phyloP scores from a whole-genome alignment of 345 rosid species.

The Salix arbutifolia region DNA sequence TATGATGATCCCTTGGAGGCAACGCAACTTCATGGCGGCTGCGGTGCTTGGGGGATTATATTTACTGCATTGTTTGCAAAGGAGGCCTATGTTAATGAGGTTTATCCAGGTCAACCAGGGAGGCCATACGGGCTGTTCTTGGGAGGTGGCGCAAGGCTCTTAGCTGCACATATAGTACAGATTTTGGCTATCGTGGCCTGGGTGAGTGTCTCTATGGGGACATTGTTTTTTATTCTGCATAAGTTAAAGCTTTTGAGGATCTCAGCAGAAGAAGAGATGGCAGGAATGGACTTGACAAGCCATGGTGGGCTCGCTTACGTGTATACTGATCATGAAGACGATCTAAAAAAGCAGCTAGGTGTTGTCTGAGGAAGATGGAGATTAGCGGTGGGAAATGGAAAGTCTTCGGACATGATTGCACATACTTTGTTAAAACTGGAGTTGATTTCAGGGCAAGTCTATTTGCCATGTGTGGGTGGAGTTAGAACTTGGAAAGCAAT shows the following conservation, averaged over 20 bases:
- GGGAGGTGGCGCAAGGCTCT: conserved; percentile 11
- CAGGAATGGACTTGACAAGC: conserved; percentile 17
- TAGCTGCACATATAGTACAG: conserved; percentile 16
- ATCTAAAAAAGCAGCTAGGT: neutral
- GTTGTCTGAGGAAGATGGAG: neutral
- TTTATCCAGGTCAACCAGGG: conserved; percentile 28
- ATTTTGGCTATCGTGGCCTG: conserved; percentile 12
- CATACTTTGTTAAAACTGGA: no score
- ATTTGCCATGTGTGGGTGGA: no score
- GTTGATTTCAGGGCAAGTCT: no score
- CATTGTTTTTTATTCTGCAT: conserved; percentile 13
- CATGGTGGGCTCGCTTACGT: conserved; percentile 16
- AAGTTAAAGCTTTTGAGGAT: conserved; percentile 18
- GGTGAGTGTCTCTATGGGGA: conserved; percentile 18
- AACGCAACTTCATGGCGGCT: conserved; percentile 47
- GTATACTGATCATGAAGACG: neutral
- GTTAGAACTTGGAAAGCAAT: neutral
- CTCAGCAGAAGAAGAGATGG: conserved; percentile 15
- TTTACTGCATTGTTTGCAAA: conserved; percentile 40
- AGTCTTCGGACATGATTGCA: neutral
- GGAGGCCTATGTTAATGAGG: conserved; percentile 22
- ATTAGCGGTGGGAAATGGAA: neutral
- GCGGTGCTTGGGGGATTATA: conserved; percentile 41
- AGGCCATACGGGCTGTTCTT: conserved; percentile 32
- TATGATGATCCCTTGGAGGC: conserved; percentile 47